phyloP scores from a whole-genome alignment of 495 filamentous ascomycete species.

The Penicillium pulvis region DNA sequence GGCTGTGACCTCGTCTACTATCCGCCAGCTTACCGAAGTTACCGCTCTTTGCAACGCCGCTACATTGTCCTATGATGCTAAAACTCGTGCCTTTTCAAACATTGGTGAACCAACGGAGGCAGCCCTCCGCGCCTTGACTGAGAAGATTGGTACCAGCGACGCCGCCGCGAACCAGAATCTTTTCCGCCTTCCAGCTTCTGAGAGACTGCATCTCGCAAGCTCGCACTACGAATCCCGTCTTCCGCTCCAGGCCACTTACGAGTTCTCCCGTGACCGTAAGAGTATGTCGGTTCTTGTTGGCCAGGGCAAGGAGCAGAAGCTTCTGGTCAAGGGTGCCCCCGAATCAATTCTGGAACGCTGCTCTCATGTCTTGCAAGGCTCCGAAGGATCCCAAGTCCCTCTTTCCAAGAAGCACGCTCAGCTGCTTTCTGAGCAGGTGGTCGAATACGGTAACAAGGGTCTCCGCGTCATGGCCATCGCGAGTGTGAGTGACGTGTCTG shows the following conservation, averaged over 20 bases:
- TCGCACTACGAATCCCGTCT: conserved; percentile 78
- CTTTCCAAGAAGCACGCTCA: conserved; percentile 65
- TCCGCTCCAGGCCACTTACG: conserved; percentile 81
- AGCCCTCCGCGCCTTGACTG: conserved; percentile 84
- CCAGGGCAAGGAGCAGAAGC: conserved; percentile 64
- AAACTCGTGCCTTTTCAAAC: conserved; percentile 71
- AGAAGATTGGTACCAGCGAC: conserved; percentile 85
- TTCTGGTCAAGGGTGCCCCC: conserved; percentile 96
- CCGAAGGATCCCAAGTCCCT: conserved; percentile 70
- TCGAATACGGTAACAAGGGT: conserved; percentile 87
- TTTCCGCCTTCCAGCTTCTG: conserved; percentile 46
- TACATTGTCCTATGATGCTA: conserved; percentile 76
- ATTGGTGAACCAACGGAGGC: conserved; percentile 97
- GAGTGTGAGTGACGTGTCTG: conserved; percentile 68
- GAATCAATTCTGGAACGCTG: conserved; percentile 93
- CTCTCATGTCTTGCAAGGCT: conserved; percentile 72
- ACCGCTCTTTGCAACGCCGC: conserved; percentile 91
- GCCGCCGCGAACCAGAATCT: conserved; percentile 56
- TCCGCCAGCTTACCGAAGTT: conserved; percentile 82
- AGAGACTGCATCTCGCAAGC: conserved; percentile 76
- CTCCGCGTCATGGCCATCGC: conserved; percentile 95
- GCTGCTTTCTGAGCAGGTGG: conserved; percentile 73
- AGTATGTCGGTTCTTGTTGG: conserved; percentile 97
- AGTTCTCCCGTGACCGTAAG: conserved; percentile 97
- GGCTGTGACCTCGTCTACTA: conserved; percentile 72